These are phyloP conservation scores for Fraxinus americana DNA, from an alignment of 257 asterid species.

Conservation along the genomic window DNA sequence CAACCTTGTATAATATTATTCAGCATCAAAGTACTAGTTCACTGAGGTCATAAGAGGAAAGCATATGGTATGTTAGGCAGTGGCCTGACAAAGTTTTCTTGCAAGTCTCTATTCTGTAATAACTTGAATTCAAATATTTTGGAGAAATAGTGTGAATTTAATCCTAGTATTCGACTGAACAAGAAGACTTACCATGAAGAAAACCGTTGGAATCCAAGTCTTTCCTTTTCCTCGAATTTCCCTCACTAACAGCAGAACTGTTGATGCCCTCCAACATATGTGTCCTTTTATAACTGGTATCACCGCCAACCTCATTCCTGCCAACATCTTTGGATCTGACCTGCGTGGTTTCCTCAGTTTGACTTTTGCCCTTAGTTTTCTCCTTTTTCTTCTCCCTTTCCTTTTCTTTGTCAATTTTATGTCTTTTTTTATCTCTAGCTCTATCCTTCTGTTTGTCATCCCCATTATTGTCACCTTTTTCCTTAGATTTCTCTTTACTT, in stretches of 20 bases:
- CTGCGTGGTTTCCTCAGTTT: slow-evolving; percentile 23
- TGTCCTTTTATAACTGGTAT: slow-evolving; percentile 10
- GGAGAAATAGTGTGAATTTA: slow-evolving; percentile 1
- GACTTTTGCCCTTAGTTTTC: slow-evolving; percentile 27
- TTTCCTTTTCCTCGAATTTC: slow-evolving; percentile 36
- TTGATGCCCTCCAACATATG: slow-evolving; percentile 18
- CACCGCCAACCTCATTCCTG: slow-evolving; percentile 20
- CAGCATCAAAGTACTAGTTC: slow-evolving; percentile 14
- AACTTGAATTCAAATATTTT: slow-evolving; percentile 6
- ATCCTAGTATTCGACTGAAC: neutral
- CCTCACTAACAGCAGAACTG: slow-evolving; percentile 27
- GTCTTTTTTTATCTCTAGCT: slow-evolving; percentile 27
- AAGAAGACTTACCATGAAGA: slow-evolving; percentile 41
- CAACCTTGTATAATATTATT: slow-evolving; percentile 15
- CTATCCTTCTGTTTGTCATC: slow-evolving; percentile 32
- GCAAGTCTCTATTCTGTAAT: neutral
- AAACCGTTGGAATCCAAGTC: slow-evolving; percentile 36
- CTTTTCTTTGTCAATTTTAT: slow-evolving; percentile 28
- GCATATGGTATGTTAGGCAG: slow-evolving; percentile 1
- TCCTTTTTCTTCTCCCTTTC: slow-evolving; percentile 20
- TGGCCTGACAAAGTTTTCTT: neutral
- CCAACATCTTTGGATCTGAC: slow-evolving; percentile 17
- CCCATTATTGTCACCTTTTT: slow-evolving; percentile 28
- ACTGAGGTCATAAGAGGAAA: slow-evolving; percentile 14
- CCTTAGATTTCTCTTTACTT: slow-evolving; percentile 29